Evolutionary conservation across 331 rosid genomes (phyloP), one percentile per base, ranked within the genome.

Genomic region (Pyrus hybrid): DNA sequence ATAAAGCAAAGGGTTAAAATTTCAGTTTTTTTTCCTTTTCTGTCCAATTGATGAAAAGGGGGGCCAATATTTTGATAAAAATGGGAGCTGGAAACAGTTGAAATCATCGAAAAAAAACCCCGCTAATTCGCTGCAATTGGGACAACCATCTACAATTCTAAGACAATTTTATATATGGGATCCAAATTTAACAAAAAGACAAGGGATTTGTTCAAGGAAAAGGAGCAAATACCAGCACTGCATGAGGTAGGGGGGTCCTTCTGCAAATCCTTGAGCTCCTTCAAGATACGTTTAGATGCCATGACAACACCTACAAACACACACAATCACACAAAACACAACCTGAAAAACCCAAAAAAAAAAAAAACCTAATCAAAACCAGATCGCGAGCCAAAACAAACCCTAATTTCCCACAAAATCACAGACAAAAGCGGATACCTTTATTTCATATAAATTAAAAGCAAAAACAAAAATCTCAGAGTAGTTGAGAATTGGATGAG

Each of bases 371-470:
- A 72, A 69, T 58, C 28, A 72, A 66, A 62, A 73, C 57, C 45
- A 80, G 84, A 87, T 81, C 88, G 60, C 21, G 63, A 80, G 54
- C 72, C 68, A 71, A 4, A 73, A 66, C 22, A 51, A 22, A 63
- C 64, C 76, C 43, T n/a, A 61, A 17, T 28, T 33, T 10, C 9
- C 20, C 17, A 28, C 16, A 43, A 43, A 43, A 67, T 23, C 21
- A 56, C 18, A 76, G 58, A 54, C 3, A n/a, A 41, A 58, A 23
- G n/a, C 5, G 23, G 58, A 75, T 29, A 56, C 43, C 26, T 43
- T 43, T 12, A 64, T 30, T 22, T 4, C n/a, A 29, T 18, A 18
- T 18, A 64, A 6, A 64, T 17, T 30, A 22, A 32, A 30, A 64
- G n/a, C 3, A 64, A 30, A 3, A 64, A 64, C 25, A 30, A 63